A percentile compares a stretch with the other conserved stretches of the same genome.
These are phyloP conservation scores for Cutaneotrichosporon arboriforme DNA, from an alignment of 1,284 basidiomycete genomes.

Conservation along the genomic window DNA sequence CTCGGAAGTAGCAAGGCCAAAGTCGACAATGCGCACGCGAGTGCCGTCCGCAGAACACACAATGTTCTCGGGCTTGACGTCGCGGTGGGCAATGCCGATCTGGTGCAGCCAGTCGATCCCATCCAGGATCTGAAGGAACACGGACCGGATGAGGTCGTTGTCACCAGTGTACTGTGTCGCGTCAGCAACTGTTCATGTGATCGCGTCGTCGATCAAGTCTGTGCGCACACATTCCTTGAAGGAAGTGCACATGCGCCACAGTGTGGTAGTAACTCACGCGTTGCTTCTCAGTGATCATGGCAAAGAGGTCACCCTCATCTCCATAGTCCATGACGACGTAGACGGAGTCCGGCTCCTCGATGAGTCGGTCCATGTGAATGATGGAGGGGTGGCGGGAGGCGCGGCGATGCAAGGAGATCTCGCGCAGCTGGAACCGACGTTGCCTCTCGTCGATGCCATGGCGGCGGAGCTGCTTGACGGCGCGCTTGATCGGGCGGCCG, in stretches of 20 bases:
- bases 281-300: constrained; percentile 59
- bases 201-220: background rate
- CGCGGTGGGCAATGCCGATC: constrained; percentile 81
- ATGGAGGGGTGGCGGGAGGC: constrained; percentile 70
- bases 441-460: constrained; percentile 62
- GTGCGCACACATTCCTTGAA: background rate
- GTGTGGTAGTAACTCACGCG: constrained; percentile 33
- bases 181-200: constrained; percentile 5
- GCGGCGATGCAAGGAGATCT: constrained; percentile 58
- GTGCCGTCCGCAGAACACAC: constrained; percentile 72
- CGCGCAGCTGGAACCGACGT: constrained; percentile 70
- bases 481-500: constrained; percentile 56
- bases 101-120: constrained; percentile 76
- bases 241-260: background rate
- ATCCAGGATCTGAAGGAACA: constrained; percentile 88
- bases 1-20: constrained; percentile 92
- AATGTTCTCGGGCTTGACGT: constrained; percentile 97
- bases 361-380: constrained; percentile 79
- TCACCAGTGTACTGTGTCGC: constrained; percentile 62
- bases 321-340: constrained; percentile 65
- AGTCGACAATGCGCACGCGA: constrained; percentile 87
- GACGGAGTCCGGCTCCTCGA: constrained; percentile 60
- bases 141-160: constrained; percentile 74
- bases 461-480: constrained; percentile 79
- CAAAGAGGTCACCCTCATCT: constrained; percentile 86